A percentile compares a stretch with the other conserved stretches of the same genome.
Conservation (phyloP, 1,284 basidiomycete species). For the Puccinia triticina region DNA sequence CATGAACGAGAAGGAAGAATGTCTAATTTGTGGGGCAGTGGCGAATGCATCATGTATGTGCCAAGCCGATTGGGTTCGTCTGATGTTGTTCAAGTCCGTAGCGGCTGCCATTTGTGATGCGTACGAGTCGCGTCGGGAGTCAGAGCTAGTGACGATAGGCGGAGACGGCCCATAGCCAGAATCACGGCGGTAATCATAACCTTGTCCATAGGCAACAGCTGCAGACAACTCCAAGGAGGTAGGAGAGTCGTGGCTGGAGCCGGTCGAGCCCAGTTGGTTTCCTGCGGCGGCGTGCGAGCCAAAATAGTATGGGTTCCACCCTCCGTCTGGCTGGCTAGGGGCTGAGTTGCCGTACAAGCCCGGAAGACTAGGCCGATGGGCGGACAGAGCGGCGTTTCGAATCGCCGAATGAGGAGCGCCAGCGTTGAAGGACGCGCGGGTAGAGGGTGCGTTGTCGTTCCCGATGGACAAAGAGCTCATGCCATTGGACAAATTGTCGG, state of each 20-base stretch:
- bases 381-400: constrained; percentile 5
- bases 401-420: constrained; percentile 12
- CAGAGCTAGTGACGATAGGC: constrained; percentile 26
- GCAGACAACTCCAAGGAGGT: constrained; percentile 39
- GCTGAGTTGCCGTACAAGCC: constrained; percentile 32
- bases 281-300: not conserved
- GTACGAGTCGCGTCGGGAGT: constrained; percentile 44
- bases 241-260: constrained; percentile 27
- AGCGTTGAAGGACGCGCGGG: constrained; percentile 49
- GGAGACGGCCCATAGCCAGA: constrained; percentile 49
- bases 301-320: constrained; percentile 51
- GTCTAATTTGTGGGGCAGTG: constrained; percentile 35
- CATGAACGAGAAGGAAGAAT: constrained; percentile 47
- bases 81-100: constrained; percentile 33
- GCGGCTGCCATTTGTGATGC: constrained; percentile 30
- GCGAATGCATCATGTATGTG: constrained; percentile 49
- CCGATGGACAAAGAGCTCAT: constrained; percentile 35
- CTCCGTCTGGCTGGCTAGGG: constrained; percentile 19
- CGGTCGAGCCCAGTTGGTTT: constrained; percentile 11
- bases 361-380: constrained; percentile 49
- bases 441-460: not conserved
- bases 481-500: constrained; percentile 14
- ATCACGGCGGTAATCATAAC: constrained; percentile 51
- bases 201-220: constrained; percentile 38
- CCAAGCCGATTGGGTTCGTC: constrained; percentile 51